phyloP scores from a whole-genome alignment of 208 protist genomes.

The Wallacemonas sp. region DNA sequence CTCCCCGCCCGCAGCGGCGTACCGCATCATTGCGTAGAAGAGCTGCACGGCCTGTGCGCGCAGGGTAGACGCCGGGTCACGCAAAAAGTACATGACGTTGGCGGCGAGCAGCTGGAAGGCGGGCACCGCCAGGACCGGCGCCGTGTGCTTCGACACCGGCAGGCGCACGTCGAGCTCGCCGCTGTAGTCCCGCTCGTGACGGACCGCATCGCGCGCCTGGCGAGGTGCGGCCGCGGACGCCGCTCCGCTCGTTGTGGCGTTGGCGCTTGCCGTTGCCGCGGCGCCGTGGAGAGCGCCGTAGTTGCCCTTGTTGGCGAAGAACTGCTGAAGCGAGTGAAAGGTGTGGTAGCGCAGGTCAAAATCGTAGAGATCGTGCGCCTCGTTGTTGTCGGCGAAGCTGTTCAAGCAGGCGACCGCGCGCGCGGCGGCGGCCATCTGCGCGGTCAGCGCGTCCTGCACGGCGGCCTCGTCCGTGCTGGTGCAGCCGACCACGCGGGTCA shows the following conservation, averaged over 20 bases:
- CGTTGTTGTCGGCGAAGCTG: conserved; percentile 64
- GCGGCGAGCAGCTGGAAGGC: conserved; percentile 57
- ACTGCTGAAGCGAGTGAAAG: conserved; percentile 69
- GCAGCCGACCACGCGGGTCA: conserved; percentile 1
- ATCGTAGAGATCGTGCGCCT: conserved; percentile 71
- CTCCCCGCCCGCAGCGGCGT: conserved; percentile 39
- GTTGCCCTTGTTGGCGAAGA: conserved; percentile 80
- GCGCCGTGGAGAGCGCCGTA: conserved; percentile 36
- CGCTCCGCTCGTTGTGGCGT: too few species aligned
- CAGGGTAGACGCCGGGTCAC: conserved; percentile 81
- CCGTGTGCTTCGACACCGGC: conserved; percentile 43
- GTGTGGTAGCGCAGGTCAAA: conserved; percentile 90
- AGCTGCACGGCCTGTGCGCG: conserved; percentile 64
- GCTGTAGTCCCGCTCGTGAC: conserved; percentile 64
- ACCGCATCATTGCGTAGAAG: conserved; percentile 79
- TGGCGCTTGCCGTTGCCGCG: too few species aligned
- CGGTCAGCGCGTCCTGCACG: not conserved
- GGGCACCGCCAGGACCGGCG: conserved; percentile 61
- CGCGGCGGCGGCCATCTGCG: conserved; percentile 62
- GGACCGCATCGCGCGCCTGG: conserved; percentile 27
- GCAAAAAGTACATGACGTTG: conserved; percentile 85
- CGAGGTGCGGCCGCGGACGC: too few species aligned
- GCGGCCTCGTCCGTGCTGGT: not conserved
- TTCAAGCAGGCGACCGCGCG: conserved; percentile 76
- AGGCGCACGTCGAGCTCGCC: conserved; percentile 67